A percentile compares a stretch with the other conserved stretches of the same genome.
phyloP scores from a whole-genome alignment of 352 stramenopile species.

The Phytopythium oedochilum region DNA sequence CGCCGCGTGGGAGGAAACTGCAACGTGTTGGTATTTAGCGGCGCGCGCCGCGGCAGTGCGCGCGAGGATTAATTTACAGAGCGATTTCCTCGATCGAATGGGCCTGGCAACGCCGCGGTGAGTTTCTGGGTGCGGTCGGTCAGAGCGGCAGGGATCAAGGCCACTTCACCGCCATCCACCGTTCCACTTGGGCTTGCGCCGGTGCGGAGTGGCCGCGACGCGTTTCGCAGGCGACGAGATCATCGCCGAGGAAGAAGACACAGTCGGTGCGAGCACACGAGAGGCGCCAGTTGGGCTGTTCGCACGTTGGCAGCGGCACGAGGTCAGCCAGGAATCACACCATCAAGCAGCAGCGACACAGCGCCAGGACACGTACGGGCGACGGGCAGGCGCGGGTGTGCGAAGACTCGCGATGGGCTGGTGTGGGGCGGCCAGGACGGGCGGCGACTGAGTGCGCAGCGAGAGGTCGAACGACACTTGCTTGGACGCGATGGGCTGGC shows the following conservation, averaged over 20 bases:
- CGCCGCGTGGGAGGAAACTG: background rate
- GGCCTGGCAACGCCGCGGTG: background rate
- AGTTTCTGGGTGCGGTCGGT: background rate
- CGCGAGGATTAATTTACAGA: slow-evolving; percentile 4
- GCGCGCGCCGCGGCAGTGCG: background rate
- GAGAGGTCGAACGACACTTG: slow-evolving; percentile 66
- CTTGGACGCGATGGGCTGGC: slow-evolving; percentile 24
- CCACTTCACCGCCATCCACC: slow-evolving; percentile 39
- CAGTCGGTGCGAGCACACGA: slow-evolving; percentile 33
- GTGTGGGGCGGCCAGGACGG: slow-evolving; percentile 11
- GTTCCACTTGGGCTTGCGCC: slow-evolving; percentile 56
- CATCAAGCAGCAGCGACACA: background rate
- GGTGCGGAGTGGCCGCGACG: slow-evolving; percentile 25
- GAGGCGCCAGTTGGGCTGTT: slow-evolving; percentile 10
- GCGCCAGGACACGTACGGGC: slow-evolving; percentile 25
- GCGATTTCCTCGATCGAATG: slow-evolving; percentile 2
- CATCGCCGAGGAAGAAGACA: background rate
- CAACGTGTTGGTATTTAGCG: slow-evolving; percentile 1
- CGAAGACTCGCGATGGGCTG: slow-evolving; percentile 24
- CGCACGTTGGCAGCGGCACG: background rate
- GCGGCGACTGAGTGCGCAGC: slow-evolving; percentile 7
- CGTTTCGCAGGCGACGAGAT: slow-evolving; percentile 18
- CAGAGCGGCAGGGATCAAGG: background rate
- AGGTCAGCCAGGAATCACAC: background rate
- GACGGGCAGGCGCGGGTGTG: slow-evolving; percentile 15